phyloP scores from a whole-genome alignment of 2,329 filamentous ascomycete species.

The Pseudogymnoascus sp. region DNA sequence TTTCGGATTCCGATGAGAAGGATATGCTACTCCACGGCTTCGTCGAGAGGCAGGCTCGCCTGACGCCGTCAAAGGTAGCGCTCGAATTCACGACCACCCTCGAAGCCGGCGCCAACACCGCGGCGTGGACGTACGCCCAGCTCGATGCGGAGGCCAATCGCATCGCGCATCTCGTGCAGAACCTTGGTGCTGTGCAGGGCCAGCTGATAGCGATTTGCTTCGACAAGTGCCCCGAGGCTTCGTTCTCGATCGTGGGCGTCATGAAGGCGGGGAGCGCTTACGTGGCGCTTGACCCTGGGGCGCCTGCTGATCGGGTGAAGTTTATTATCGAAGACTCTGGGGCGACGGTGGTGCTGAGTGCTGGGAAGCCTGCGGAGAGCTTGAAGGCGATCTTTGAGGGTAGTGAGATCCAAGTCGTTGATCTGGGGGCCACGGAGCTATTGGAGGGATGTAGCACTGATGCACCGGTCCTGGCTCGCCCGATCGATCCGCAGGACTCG shows the following conservation, averaged over 20 bases:
- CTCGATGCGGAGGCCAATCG: conserved; percentile 63
- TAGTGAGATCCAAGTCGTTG: conserved; percentile 17
- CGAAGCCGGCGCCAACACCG: conserved; percentile 35
- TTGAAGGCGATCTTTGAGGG: conserved; percentile 26
- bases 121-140: conserved; percentile 65
- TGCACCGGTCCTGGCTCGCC: conserved; percentile 18
- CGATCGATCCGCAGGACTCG: conserved; percentile 21
- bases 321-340: conserved; percentile 50
- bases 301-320: conserved; percentile 27
- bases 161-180: conserved; percentile 56
- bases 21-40: conserved; percentile 66
- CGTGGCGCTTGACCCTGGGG: conserved; percentile 32
- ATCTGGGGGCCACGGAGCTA: conserved; percentile 20
- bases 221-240: conserved; percentile 31
- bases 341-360: conserved; percentile 54
- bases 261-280: conserved; percentile 31
- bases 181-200: conserved; percentile 42
- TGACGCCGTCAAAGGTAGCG: conserved; percentile 52
- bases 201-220: conserved; percentile 34
- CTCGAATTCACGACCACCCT: conserved; percentile 66
- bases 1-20: conserved; percentile 40
- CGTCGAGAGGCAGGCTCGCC: conserved; percentile 54
- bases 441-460: conserved; percentile 16
- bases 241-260: conserved; percentile 30
- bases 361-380: conserved; percentile 34